Evolutionary conservation across 2,329 filamentous ascomycete species (phyloP), one percentile per base, ranked within the genome.

Genomic region (Fusarium nygamai): DNA sequence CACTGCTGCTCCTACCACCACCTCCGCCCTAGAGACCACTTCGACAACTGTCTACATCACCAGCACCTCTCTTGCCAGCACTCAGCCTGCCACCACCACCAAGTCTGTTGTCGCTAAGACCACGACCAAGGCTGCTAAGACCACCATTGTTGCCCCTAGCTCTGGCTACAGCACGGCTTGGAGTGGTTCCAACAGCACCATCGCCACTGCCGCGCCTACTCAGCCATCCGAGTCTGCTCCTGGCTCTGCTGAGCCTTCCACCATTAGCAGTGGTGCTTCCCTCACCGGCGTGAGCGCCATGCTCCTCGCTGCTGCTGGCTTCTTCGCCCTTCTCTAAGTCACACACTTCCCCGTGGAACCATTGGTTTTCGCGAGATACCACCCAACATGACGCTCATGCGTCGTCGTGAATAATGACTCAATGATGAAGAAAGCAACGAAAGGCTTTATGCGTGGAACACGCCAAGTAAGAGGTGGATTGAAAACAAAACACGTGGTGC

Each of bases 371-470:
- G 63, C 46, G 36, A 46, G 63, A 53, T 43, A 60, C 58, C 57
- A 36, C 38, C 24, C 39, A 47, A 66, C 68, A 71, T 46, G 69
- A 56, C 36, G 68, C 65, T 50, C 66, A 76, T 76, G 76, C 78
- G 76, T 79, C 79, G 69, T 76, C 78, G 81, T 77, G 79, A 81
- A 78, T 80, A 71, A 83, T 76, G 81, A 83, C 78, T 79, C 80
- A 64, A 78, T 67, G 75, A 78, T 71, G 67, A 72, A 74, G 73
- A 74, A 69, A 69, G 71, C 46, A 65, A 71, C 50, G 47, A 69
- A 61, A 71, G 65, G 73, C 57, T 64, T 59, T 47, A 62, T 61
- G 59, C 12, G 47, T 58, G 63, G 54, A 63, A 64, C 39, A 48
- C 43, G 66, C 62, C 58, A 56, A 60, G 31, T 44, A 58, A 57